A percentile compares a stretch with the other conserved stretches of the same genome.
These are phyloP conservation scores for Phytopythium sindhum DNA, from an alignment of 352 stramenopile species.

Conservation along the genomic window DNA sequence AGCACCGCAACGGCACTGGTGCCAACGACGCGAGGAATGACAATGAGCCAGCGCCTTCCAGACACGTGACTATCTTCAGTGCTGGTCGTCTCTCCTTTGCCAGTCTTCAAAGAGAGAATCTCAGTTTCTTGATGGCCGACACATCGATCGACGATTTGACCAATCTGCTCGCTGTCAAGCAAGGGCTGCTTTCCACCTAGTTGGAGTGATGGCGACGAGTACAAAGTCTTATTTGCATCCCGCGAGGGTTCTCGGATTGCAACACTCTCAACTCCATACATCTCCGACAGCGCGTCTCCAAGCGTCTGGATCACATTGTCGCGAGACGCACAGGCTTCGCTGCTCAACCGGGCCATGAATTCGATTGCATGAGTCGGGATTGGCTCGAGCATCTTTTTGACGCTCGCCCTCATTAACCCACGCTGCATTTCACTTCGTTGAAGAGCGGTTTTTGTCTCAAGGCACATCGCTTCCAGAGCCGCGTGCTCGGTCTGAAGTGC, in stretches of 20 bases:
- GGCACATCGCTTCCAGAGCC: background rate
- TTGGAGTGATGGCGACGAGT: background rate
- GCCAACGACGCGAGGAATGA: background rate
- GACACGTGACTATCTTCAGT: background rate
- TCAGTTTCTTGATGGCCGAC: background rate
- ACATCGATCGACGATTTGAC: background rate
- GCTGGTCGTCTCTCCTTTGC: background rate
- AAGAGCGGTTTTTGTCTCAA: background rate
- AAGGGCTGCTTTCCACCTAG: background rate
- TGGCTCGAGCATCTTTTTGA: conserved; percentile 1
- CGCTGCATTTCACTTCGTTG: background rate
- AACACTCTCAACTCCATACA: background rate
- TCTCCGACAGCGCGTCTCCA: background rate
- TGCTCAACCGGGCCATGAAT: background rate
- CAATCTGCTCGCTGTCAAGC: background rate
- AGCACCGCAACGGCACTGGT: background rate
- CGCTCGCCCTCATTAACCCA: background rate
- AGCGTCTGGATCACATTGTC: background rate
- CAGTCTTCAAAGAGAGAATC: background rate
- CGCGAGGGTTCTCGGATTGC: background rate
- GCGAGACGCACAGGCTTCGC: background rate
- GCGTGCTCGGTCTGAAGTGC: background rate
- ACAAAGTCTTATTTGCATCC: background rate
- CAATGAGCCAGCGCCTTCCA: background rate
- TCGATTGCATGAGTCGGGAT: background rate